These are phyloP conservation scores for Dothideomycetes sp. DNA, from an alignment of 2,329 filamentous ascomycete species.

Conservation along the genomic window DNA sequence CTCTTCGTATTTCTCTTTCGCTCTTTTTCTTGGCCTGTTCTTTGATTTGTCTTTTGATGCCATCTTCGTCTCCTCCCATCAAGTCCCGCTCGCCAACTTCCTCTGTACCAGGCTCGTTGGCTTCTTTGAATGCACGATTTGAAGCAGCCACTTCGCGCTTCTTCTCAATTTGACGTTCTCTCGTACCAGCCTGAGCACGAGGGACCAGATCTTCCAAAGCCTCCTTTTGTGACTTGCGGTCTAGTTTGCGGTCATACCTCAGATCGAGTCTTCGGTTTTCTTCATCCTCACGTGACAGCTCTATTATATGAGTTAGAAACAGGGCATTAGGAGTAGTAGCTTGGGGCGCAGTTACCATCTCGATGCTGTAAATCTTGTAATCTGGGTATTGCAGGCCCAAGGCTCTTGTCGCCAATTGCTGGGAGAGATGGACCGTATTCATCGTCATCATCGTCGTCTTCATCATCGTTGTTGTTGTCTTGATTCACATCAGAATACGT, in stretches of 20 bases:
- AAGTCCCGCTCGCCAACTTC: conserved; percentile 65
- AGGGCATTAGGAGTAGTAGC: too few relatives aligned
- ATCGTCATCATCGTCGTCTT: conserved; percentile 52
- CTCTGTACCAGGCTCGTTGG: conserved; percentile 49
- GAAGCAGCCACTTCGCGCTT: conserved; percentile 59
- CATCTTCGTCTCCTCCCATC: conserved; percentile 62
- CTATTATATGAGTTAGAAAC: too few relatives aligned
- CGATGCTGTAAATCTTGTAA: conserved; percentile 61
- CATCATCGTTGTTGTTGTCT: conserved; percentile 26
- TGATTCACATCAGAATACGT: conserved; percentile 15
- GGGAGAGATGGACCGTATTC: conserved; percentile 44
- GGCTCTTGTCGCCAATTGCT: conserved; percentile 15
- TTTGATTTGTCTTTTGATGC: conserved; percentile 54
- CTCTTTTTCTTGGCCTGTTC: conserved; percentile 63
- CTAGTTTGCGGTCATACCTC: conserved; percentile 49
- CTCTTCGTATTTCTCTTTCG: conserved; percentile 70
- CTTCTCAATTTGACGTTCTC: conserved; percentile 81
- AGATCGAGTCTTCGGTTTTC: conserved; percentile 39
- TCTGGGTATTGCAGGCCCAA: conserved; percentile 56
- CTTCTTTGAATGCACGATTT: conserved; percentile 60
- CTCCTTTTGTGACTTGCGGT: conserved; percentile 58
- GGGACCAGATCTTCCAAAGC: conserved; percentile 71
- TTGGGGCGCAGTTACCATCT: conserved; percentile 26
- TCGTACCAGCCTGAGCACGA: conserved; percentile 70
- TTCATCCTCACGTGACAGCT: conserved; percentile 40